These are phyloP conservation scores for Fistulinella prunicolor DNA, from an alignment of 768 basidiomycete genomes.

Conservation along the genomic window DNA sequence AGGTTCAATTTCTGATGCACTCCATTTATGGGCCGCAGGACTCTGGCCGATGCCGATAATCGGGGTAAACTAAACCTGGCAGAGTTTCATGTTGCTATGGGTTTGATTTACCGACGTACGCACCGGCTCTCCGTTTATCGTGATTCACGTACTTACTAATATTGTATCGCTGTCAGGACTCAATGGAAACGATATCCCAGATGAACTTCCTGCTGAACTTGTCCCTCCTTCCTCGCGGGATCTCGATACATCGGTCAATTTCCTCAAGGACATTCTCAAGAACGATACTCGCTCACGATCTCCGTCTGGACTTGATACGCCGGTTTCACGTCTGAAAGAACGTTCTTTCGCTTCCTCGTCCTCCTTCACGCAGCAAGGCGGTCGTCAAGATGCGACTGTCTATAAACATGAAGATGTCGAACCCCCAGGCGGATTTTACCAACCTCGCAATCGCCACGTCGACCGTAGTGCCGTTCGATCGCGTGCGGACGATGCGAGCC, in stretches of 20 bases:
- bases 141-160: not conserved
- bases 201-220: slow-evolving; percentile 82
- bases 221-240: slow-evolving; percentile 89
- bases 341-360: slow-evolving; percentile 67
- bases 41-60: slow-evolving; percentile 88
- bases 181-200: slow-evolving; percentile 90
- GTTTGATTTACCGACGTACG: slow-evolving; percentile 92
- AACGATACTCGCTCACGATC: slow-evolving; percentile 79
- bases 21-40: slow-evolving; percentile 47
- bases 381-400: slow-evolving; percentile 83
- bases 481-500: slow-evolving; percentile 61
- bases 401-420: slow-evolving; percentile 78
- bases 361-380: slow-evolving; percentile 45
- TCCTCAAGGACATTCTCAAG: slow-evolving; percentile 83
- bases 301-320: slow-evolving; percentile 49
- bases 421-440: slow-evolving; percentile 67
- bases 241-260: slow-evolving; percentile 84
- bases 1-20: not conserved
- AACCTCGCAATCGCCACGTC: slow-evolving; percentile 77
- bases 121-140: slow-evolving; percentile 15
- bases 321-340: slow-evolving; percentile 59
- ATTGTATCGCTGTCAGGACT: slow-evolving; percentile 51
- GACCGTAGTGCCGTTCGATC: slow-evolving; percentile 81
- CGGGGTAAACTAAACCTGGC: slow-evolving; percentile 93
- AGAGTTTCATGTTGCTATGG: slow-evolving; percentile 99